Conservation (phyloP, 169 alveolate species). For the Plasmodium gaboni region DNA sequence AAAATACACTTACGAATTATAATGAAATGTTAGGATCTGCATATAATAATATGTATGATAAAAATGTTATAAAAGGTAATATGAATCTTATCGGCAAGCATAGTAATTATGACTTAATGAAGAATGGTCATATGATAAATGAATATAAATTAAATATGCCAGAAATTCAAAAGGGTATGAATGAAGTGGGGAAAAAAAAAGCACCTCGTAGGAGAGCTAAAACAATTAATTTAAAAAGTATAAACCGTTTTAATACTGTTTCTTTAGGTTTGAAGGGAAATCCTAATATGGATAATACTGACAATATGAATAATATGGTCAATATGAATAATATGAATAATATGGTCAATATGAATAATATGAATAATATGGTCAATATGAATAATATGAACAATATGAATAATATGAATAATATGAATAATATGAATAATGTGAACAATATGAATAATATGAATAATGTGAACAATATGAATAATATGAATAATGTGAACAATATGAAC, state of each 20-base stretch:
- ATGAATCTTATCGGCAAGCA: too few species aligned
- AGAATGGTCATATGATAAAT: too few species aligned
- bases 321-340: neutral
- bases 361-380: neutral
- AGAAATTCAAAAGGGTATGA: neutral
- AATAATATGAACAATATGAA: too few species aligned
- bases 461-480: too few species aligned
- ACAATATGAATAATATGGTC: neutral
- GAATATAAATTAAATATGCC: neutral
- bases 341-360: neutral
- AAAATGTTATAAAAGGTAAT: too few species aligned
- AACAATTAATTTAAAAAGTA: constrained; percentile 2
- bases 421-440: too few species aligned
- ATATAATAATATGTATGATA: too few species aligned
- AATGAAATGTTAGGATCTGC: too few species aligned
- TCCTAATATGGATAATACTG: neutral
- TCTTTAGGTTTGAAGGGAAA: neutral
- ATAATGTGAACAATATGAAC: neutral
- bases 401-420: too few species aligned
- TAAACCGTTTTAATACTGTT: neutral
- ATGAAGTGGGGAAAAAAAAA: neutral
- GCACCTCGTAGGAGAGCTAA: neutral
- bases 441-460: too few species aligned
- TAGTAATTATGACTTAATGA: too few species aligned
- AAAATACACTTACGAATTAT: too few species aligned